Conservation (phyloP, 352 stramenopile species). For the Phytophthora litchii region DNA sequence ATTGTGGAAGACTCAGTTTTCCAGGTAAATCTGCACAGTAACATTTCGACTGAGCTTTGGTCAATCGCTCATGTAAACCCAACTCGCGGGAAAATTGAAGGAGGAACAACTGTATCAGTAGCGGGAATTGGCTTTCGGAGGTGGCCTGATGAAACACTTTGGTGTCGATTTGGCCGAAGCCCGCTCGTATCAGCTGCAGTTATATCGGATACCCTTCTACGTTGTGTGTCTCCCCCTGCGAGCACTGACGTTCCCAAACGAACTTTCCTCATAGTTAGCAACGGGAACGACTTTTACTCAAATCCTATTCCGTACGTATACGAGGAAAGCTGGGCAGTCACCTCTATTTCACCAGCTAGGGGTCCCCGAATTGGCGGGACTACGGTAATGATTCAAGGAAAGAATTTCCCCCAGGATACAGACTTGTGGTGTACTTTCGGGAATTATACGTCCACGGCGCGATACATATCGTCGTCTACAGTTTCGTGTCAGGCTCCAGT, state of each 20-base stretch:
- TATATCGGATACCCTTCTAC: conserved; percentile 44
- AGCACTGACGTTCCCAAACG: conserved; percentile 23
- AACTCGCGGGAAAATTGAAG: conserved; percentile 35
- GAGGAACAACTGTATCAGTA: conserved; percentile 52
- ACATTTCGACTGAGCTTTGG: conserved; percentile 27
- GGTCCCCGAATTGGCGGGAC: conserved; percentile 45
- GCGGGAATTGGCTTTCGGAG: conserved; percentile 48
- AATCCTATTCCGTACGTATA: conserved; percentile 66
- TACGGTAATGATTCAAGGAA: conserved; percentile 39
- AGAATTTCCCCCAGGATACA: conserved; percentile 35
- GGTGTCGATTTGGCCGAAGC: conserved; percentile 65
- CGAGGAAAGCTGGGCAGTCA: conserved; percentile 44
- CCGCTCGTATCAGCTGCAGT: conserved; percentile 33
- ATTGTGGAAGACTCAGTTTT: conserved; percentile 50
- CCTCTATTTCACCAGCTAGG: conserved; percentile 23
- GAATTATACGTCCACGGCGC: conserved; percentile 14
- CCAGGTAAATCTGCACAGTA: conserved; percentile 45
- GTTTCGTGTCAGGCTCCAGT: conserved; percentile 35
- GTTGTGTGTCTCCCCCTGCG: conserved; percentile 43
- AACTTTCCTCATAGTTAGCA: conserved; percentile 65
- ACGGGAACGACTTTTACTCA: conserved; percentile 56
- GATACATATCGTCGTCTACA: conserved; percentile 32
- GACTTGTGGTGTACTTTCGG: conserved; percentile 47
- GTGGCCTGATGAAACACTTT: conserved; percentile 32
- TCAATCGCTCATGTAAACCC: conserved; percentile 38